phyloP scores from a whole-genome alignment of 768 basidiomycete species.

The Leccinum fibrillosum region DNA sequence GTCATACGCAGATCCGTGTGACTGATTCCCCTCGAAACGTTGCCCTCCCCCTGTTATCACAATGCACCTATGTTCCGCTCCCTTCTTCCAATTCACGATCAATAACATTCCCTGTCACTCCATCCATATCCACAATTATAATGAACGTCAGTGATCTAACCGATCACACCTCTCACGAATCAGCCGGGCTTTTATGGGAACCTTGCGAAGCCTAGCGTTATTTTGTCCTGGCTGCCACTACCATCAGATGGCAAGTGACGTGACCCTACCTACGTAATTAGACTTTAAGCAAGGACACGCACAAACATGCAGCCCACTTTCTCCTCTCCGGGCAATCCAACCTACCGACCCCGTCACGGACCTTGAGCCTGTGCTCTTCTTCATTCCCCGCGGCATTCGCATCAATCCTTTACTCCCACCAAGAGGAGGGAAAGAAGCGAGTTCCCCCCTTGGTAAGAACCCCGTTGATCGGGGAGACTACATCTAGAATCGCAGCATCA shows the following conservation, averaged over 20 bases:
- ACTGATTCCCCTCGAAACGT: slow-evolving; percentile 12
- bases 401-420: slow-evolving; percentile 10
- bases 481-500: slow-evolving; percentile 8
- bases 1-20: slow-evolving; percentile 33
- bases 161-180: slow-evolving; percentile 9
- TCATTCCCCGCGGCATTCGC: slow-evolving; percentile 33
- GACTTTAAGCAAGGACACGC: slow-evolving; percentile 36
- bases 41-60: slow-evolving; percentile 21
- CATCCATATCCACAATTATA: slow-evolving; percentile 10
- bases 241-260: slow-evolving; percentile 32
- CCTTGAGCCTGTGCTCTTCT: slow-evolving; percentile 15
- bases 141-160: slow-evolving; percentile 17
- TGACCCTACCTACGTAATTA: slow-evolving; percentile 34
- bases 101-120: slow-evolving; percentile 18
- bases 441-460: slow-evolving; percentile 3
- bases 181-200: slow-evolving; percentile 14
- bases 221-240: slow-evolving; percentile 7
- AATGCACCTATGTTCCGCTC: slow-evolving; percentile 11
- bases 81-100: slow-evolving; percentile 22
- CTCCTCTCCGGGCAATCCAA: slow-evolving; percentile 17
- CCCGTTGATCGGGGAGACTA: slow-evolving; percentile 20
- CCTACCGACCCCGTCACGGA: slow-evolving; percentile 20
- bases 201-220: slow-evolving; percentile 8
- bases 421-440: slow-evolving; percentile 11
- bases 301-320: slow-evolving; percentile 21